Base-by-base conservation (phyloP, 768 basidiomycete species). In the Tylopilus rubrobrunneus region DNA sequence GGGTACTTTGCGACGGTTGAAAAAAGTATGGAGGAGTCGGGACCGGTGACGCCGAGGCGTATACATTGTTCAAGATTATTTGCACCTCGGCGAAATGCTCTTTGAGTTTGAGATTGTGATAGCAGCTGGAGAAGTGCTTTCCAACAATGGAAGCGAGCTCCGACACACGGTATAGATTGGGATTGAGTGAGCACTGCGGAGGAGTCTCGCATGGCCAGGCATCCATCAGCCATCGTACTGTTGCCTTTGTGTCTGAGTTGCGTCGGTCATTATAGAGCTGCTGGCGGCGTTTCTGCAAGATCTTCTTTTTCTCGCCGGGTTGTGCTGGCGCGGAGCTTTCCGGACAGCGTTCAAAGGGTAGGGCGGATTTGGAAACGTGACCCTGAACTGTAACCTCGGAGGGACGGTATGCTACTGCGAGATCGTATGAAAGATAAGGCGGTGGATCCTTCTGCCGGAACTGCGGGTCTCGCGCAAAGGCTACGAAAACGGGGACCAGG, bases 401-500 rank as follows among this genome's bases (percentile, higher is more conserved):
- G 1, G 56, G 62, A 15, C 1, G 4, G 34, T 56, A 59, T 28
- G 50, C 58, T 2, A 53, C 49, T 8, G 52, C 39, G 7, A 60
- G 45, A 27, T 46, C 33, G 45, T 60, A 62, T 29, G 51, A 44
- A 21, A 42, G 31, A 37, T 59, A 54, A 0, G 7, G 5, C 3
- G 70, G 64, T 29, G 64, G 65, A 15, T 49, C 4, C 29, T 53
- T 52, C 2, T 2, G 15, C 15, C 33, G 17, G 45, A 64, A 52
- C 2, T 43, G 44, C 5, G 59, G 17, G 14, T 55, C 37, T 2
- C 57, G 36, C 0, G 57, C 59, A 49, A 74, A 71, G 1, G 76
- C 65, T 12, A 76, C 42, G 2, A 76, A 45, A 1, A 65, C 61
- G 0, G 66, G 60, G 9, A 71, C 55, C 37, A 71, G 61, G 12